Evolutionary conservation across 306 rosid genomes (phyloP), one percentile per base, ranked within the genome.

Genomic region (Macrotyloma uniflorum): DNA sequence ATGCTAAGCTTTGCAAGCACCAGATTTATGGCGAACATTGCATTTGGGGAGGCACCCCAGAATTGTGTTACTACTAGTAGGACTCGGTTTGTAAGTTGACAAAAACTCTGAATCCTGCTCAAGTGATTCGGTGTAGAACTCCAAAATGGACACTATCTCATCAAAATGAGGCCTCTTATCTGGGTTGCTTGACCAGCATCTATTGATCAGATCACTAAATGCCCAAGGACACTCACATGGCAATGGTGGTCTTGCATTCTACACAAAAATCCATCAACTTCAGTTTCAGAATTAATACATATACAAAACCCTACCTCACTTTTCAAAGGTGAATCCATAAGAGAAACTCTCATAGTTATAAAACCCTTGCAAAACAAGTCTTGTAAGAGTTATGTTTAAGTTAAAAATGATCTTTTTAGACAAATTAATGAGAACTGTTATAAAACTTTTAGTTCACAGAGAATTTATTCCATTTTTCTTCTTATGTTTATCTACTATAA

Each of bases 201-300:
- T 83, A 68, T 82, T 88, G 36, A 95, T 87, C 46, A 95, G 93
- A 66, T 83, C 80, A 74, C 93, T 77, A 40, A 95, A 86, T 50
- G 93, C 93, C 82, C 35, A n/a, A 0, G 99, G 99, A 80, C 99
- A 95, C 53, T 81, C 88, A 3, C 91, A 53, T 46, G 97, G 98
- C 80, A 95, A 66, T 26, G 98, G 96, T 1, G 99, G 99, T 74
- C 99, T 95, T 81, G 90, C 95, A 86, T 95, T 95, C 99, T 95
- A 84, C 89, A 83, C 57, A 15, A 66, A 64, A 36, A n/a, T 12
- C 58, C 63, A 82, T 57, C 71, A 74, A 49, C 12, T 28, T 47
- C 20, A 58, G 24, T 59, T 15, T 6, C 5, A 22, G 15, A 32
- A 46, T 33, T 14, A 23, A 57, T 0, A 35, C 1, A 35, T 10